These are phyloP conservation scores for Galerina sulciceps DNA, from an alignment of 768 basidiomycete genomes.

Conservation along the genomic window DNA sequence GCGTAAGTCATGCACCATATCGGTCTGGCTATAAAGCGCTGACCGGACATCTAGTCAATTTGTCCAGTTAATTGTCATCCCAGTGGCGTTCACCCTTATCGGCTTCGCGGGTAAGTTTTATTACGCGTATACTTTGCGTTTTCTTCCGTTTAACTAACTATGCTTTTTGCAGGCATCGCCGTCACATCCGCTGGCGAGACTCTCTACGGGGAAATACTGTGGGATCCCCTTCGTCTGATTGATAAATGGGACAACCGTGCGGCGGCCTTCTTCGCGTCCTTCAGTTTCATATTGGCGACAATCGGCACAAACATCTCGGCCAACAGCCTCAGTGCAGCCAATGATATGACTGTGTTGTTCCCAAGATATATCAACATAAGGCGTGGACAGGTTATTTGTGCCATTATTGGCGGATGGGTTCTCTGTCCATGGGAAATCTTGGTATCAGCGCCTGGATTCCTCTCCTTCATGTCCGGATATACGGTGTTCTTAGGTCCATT, in stretches of 20 bases:
- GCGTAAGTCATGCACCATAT: conserved; percentile 44
- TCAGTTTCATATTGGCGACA: conserved; percentile 74
- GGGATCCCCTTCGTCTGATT: conserved; percentile 81
- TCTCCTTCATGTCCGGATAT: conserved; percentile 83
- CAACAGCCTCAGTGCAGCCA: conserved; percentile 73
- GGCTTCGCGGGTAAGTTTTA: conserved; percentile 60
- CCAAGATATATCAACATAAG: conserved; percentile 82
- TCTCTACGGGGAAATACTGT: conserved; percentile 66
- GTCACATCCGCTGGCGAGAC: conserved; percentile 77
- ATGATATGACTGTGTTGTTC: conserved; percentile 82
- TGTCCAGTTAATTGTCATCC: conserved; percentile 77
- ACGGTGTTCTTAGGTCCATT: conserved; percentile 88
- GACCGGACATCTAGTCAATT: conserved; percentile 53
- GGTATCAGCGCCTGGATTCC: conserved; percentile 64
- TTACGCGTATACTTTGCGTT: no score
- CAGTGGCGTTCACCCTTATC: conserved; percentile 73
- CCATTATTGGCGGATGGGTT: conserved; percentile 83
- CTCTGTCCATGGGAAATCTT: conserved; percentile 90
- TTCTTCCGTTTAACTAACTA: neutral
- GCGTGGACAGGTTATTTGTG: conserved; percentile 80
- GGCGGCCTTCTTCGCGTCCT: conserved; percentile 82
- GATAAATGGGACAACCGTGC: conserved; percentile 85
- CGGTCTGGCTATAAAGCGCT: neutral
- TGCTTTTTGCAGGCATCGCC: conserved; percentile 53
- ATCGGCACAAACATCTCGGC: conserved; percentile 79